Conservation (phyloP, 2,329 filamentous ascomycete genomes). For the Monilinia fructigena region DNA sequence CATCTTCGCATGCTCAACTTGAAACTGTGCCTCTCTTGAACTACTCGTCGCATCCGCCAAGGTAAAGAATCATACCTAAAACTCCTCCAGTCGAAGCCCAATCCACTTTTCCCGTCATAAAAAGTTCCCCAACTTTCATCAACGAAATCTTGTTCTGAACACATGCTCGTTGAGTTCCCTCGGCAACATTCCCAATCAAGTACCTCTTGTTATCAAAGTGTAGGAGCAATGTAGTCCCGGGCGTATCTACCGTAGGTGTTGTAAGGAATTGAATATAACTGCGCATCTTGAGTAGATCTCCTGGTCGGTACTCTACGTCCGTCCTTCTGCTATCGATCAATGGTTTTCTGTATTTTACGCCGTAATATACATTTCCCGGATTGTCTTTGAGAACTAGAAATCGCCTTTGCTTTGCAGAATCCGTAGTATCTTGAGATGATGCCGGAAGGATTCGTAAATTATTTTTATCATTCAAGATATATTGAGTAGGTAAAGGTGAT, state of each 20-base stretch:
- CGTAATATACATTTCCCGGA: conserved; percentile 14
- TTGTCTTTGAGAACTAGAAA: conserved; percentile 2
- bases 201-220: conserved; percentile 83
- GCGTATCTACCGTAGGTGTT: conserved; percentile 83
- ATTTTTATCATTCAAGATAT: conserved; percentile 1
- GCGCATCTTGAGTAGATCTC: conserved; percentile 56
- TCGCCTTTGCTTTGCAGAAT: background rate
- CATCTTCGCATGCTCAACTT: conserved; percentile 31
- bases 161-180: conserved; percentile 80
- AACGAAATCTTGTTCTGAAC: conserved; percentile 59
- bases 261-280: conserved; percentile 72
- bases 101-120: conserved; percentile 73
- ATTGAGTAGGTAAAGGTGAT: conserved; percentile 1
- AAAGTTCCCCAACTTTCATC: conserved; percentile 69
- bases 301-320: background rate
- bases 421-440: background rate
- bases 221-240: conserved; percentile 73
- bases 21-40: conserved; percentile 43
- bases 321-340: background rate
- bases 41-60: conserved; percentile 65
- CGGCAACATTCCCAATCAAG: conserved; percentile 76
- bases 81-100: conserved; percentile 81
- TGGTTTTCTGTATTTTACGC: conserved; percentile 2
- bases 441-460: background rate
- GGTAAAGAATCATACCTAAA: conserved; percentile 77